Conservation (phyloP, 768 basidiomycete species). For the Rhodotorula babjevae region DNA sequence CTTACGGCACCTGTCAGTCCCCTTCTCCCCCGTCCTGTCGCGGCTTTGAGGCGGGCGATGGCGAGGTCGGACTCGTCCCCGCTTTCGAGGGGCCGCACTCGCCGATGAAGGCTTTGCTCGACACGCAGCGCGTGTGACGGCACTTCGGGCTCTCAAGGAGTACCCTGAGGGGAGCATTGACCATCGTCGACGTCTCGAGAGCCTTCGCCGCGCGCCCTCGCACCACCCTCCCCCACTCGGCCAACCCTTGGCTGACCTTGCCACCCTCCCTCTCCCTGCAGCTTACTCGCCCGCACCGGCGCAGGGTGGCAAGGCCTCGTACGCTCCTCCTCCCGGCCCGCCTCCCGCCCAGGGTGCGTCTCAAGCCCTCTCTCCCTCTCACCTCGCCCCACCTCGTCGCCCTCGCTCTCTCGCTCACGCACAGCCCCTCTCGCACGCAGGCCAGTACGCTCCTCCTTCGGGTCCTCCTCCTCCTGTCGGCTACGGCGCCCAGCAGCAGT, state of each 20-base stretch:
- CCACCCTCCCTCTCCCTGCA: background rate
- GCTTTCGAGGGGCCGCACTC: background rate
- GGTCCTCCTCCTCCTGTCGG: background rate
- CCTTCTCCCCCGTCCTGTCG: background rate
- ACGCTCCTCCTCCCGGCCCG: background rate
- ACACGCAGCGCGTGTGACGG: too few relatives aligned
- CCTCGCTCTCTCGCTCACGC: too few relatives aligned
- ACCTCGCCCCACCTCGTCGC: too few relatives aligned
- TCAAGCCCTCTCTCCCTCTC: background rate
- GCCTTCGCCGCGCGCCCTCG: too few relatives aligned
- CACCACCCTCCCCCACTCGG: background rate
- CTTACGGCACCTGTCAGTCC: background rate
- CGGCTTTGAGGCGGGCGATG: too few relatives aligned
- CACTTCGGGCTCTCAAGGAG: too few relatives aligned
- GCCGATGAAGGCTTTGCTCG: background rate
- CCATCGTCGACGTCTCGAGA: too few relatives aligned
- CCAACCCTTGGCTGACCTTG: background rate
- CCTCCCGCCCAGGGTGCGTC: background rate
- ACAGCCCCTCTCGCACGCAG: background rate
- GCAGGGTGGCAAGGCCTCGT: background rate
- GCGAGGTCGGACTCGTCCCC: too few relatives aligned
- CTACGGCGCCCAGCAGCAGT: background rate
- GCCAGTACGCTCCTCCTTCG: constrained; percentile 2
- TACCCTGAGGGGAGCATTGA: too few relatives aligned
- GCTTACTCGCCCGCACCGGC: background rate